Conservation (phyloP, 331 rosid species). For the Malus hybrid region DNA sequence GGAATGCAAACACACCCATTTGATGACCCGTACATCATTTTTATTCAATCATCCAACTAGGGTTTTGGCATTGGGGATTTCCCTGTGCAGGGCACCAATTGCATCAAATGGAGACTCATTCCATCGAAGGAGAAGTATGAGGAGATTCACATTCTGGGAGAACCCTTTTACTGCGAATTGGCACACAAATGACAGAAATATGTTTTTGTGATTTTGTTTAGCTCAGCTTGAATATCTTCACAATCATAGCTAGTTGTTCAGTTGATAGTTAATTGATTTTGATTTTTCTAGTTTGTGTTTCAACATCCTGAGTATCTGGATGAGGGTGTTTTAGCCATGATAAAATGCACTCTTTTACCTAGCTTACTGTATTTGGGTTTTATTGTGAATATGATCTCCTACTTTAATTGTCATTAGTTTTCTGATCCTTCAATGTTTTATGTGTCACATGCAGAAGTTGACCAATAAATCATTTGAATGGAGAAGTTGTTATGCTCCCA, state of each 20-base stretch:
- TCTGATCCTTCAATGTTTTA: not conserved
- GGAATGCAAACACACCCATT: not conserved
- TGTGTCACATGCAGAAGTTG: not conserved
- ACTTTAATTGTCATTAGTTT: too few relatives aligned
- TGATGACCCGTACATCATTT: not conserved
- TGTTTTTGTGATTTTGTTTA: constrained; percentile 16
- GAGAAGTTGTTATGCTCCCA: not conserved
- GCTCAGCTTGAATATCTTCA: constrained; percentile 2
- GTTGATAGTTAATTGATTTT: not conserved
- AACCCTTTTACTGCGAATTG: constrained; percentile 63
- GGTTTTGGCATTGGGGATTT: constrained; percentile 65
- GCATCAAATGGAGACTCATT: constrained; percentile 91
- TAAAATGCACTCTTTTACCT: not conserved
- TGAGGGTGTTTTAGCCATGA: constrained; percentile 28
- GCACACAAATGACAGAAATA: constrained; percentile 86
- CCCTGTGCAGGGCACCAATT: constrained; percentile 79
- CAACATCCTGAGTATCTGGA: constrained; percentile 64
- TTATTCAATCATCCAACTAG: constrained; percentile 26
- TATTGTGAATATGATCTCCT: not conserved
- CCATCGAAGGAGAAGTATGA: constrained; percentile 90
- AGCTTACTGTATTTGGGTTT: not conserved
- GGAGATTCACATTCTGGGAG: constrained; percentile 60
- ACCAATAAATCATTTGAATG: not conserved
- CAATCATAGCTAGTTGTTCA: not conserved
- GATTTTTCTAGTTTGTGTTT: constrained; percentile 44